Evolutionary conservation across 1,284 basidiomycete genomes (phyloP).

Genomic region (Fomitopsis pinicola): DNA sequence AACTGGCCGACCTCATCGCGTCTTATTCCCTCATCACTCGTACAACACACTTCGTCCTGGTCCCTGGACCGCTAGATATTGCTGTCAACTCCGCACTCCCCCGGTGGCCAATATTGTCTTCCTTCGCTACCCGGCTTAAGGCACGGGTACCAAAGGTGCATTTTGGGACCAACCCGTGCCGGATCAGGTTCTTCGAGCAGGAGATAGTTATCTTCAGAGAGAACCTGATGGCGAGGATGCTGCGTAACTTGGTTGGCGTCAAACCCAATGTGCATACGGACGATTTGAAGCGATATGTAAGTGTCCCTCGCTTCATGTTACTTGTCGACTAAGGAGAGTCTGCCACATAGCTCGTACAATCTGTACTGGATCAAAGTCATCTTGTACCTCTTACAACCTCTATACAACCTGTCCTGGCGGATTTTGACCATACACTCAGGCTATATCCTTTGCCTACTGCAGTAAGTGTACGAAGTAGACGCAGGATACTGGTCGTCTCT

Average conservation of each 20-base stretch:
- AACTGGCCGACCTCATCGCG: conserved; percentile 80
- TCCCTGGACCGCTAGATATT: conserved; percentile 92
- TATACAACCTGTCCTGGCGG: conserved; percentile 86
- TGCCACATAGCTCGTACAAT: conserved; percentile 77
- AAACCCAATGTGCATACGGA: conserved; percentile 73
- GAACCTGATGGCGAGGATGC: conserved; percentile 91
- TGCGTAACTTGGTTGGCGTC: conserved; percentile 86
- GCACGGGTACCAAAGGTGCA: conserved; percentile 73
- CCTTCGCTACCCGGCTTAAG: conserved; percentile 66
- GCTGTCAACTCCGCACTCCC: conserved; percentile 77
- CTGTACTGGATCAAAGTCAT: conserved; percentile 89
- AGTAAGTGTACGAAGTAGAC: conserved; percentile 40
- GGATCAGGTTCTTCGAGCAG: conserved; percentile 93
- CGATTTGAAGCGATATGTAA: conserved; percentile 84
- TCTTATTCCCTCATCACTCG: conserved; percentile 76
- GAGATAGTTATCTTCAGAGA: conserved; percentile 95
- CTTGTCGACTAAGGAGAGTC: background rate
- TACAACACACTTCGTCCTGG: conserved; percentile 86
- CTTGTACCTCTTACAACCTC: conserved; percentile 81
- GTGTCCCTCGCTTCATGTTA: conserved; percentile 20
- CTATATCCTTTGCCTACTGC: conserved; percentile 94
- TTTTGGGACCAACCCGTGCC: conserved; percentile 90
- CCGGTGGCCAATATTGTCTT: conserved; percentile 72
- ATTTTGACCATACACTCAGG: conserved; percentile 90
- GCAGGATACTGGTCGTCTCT: background rate